A percentile compares a stretch with the other conserved stretches of the same genome.
These are phyloP conservation scores for Melanomma pulvis-pyrius DNA, from an alignment of 495 filamentous ascomycete genomes.

Conservation along the genomic window DNA sequence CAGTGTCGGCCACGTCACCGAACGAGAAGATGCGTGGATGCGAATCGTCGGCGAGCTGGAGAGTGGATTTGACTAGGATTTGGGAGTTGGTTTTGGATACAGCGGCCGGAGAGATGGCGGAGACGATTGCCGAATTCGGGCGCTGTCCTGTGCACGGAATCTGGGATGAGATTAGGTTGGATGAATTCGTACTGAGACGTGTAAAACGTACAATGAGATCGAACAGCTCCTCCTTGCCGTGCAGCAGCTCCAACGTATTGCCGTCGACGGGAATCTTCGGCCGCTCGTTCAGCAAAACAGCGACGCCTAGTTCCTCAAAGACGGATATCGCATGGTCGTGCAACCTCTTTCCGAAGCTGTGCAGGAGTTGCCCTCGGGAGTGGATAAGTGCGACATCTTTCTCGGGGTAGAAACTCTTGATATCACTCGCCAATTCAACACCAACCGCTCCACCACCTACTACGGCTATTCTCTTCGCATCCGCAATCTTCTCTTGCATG, in stretches of 20 bases:
- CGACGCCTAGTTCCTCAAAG: conserved; percentile 49
- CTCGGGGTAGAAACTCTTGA: conserved; percentile 60
- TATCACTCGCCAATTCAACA: conserved; percentile 62
- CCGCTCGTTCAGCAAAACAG: conserved; percentile 49
- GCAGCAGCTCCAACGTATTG: conserved; percentile 35
- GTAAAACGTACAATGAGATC: conserved; percentile 46
- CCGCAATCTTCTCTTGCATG: conserved; percentile 40
- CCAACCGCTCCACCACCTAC: conserved; percentile 66
- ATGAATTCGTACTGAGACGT: neutral
- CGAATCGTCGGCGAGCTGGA: conserved; percentile 57
- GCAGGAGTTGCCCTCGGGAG: conserved; percentile 57
- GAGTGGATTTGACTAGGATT: conserved; percentile 57
- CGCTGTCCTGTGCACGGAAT: conserved; percentile 62
- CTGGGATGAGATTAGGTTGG: conserved; percentile 10
- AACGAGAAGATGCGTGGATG: conserved; percentile 59
- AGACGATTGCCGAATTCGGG: conserved; percentile 57
- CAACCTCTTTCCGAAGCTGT: conserved; percentile 54
- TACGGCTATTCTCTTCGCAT: conserved; percentile 54
- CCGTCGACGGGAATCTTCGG: conserved; percentile 8
- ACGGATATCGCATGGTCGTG: conserved; percentile 51
- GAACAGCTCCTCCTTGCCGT: conserved; percentile 34
- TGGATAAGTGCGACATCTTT: conserved; percentile 63
- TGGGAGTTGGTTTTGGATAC: conserved; percentile 54
- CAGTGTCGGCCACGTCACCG: conserved; percentile 65
- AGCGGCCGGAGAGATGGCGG: conserved; percentile 47